Evolutionary conservation across 192 early-diverging fungal species (phyloP).

Genomic region (Bifiguratus adelaidae): DNA sequence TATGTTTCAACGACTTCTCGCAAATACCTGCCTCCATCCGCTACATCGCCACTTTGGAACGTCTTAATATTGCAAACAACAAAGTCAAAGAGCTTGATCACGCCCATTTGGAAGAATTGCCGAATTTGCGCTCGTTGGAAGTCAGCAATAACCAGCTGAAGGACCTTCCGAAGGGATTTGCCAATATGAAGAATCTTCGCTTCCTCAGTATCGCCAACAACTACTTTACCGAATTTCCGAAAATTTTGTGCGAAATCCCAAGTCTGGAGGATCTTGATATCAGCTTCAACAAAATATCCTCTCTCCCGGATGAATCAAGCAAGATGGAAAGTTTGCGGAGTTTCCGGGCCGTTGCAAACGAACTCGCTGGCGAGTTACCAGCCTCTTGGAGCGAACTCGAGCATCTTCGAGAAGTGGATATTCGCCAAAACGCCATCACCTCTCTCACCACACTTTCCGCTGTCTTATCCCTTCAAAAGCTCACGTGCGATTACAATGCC

Average conservation of each 20-base stretch:
- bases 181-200: conserved; percentile 43
- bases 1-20: conserved; percentile 60
- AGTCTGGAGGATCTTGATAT: conserved; percentile 63
- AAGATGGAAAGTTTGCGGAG: conserved; percentile 41
- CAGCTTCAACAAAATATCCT: conserved; percentile 72
- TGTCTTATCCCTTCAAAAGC: conserved; percentile 43
- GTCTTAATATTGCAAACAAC: conserved; percentile 73
- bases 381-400: conserved; percentile 39
- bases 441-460: conserved; percentile 46
- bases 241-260: conserved; percentile 44
- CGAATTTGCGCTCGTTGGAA: conserved; percentile 45
- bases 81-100: conserved; percentile 52
- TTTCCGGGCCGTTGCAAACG: conserved; percentile 68
- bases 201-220: conserved; percentile 75
- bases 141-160: conserved; percentile 68
- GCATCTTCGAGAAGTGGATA: conserved; percentile 62
- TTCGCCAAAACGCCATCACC: conserved; percentile 72
- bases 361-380: conserved; percentile 60
- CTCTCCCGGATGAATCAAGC: conserved; percentile 62
- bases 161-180: conserved; percentile 52
- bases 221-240: conserved; percentile 57
- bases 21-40: conserved; percentile 57
- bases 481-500: conserved; percentile 64
- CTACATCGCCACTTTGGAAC: conserved; percentile 48
- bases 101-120: conserved; percentile 50